Base-by-base conservation (phyloP, 2,329 filamentous ascomycete species). In the Blumeriella jaapii region DNA sequence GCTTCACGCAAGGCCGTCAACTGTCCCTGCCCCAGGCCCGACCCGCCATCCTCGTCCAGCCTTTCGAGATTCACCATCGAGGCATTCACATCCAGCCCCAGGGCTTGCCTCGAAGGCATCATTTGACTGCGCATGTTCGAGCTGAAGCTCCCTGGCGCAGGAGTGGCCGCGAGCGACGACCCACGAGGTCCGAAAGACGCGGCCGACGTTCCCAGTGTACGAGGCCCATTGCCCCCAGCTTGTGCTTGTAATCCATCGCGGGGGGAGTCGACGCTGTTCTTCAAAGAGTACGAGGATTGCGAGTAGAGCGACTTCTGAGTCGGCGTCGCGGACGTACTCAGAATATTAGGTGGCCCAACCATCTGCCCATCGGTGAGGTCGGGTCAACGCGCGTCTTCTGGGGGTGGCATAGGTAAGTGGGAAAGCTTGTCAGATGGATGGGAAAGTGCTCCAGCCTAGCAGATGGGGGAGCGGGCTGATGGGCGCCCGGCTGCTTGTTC, bases 81-180 rank as follows among this genome's bases (percentile, higher is more conserved):
- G 36, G 65, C 66, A 32, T 71, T 67, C 29, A 67, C 59, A 39
- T 78, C 71, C 9, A 74, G 71, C 35, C 67, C 62, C 24, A 71
- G 68, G 17, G 74, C 74, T 31, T 71, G 69, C 36, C 82, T 71
- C 28, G 79, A 76, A 15, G 69, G 64, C 29, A 55, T 57, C 54
- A 80, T 69, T 56, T 74, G 71, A 51, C 78, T 84, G 53, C 82
- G 83, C 50, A 94, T 61, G 41, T 94, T 87, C 20, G 86, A 78
- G 51, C 79, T 93, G 65, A 95, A 95, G 64, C 85, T 94, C 27
- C 87, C 87, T 1, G 79, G 78, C 16, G 72, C 76, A 36, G 75
- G 68, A 22, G 77, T 75, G 10, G 81, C 74, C 42, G 78, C 79
- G 52, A 86, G 68, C 31, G 81, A 84, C 44, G 75, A 68, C 34